These are phyloP conservation scores for Trichoderma atrobrunneum DNA, from an alignment of 2,329 filamentous ascomycete species.

Conservation along the genomic window DNA sequence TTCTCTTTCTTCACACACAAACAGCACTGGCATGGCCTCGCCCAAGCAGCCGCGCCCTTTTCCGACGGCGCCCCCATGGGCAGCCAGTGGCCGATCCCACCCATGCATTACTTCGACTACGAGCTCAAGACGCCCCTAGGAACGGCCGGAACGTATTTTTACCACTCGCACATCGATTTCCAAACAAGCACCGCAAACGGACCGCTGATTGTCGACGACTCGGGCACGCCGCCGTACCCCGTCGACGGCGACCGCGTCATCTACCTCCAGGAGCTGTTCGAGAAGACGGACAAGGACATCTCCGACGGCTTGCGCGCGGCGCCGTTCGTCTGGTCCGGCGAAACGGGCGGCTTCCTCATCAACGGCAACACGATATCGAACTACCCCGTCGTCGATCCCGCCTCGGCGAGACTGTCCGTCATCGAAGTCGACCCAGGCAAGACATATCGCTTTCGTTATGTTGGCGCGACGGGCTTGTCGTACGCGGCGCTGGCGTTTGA, in stretches of 20 bases:
- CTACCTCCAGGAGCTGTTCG: slow-evolving; percentile 56
- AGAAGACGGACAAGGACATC: slow-evolving; percentile 50
- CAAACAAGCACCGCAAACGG: slow-evolving; percentile 59
- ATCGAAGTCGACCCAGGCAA: slow-evolving; percentile 59
- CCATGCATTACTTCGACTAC: slow-evolving; percentile 64
- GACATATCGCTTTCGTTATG: slow-evolving; percentile 60
- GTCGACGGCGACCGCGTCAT: slow-evolving; percentile 62
- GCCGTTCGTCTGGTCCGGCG: slow-evolving; percentile 58
- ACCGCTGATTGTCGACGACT: slow-evolving; percentile 56
- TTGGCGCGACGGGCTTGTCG: slow-evolving; percentile 56
- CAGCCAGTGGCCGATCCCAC: slow-evolving; percentile 64
- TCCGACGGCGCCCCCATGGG: slow-evolving; percentile 61
- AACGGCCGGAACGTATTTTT: slow-evolving; percentile 64
- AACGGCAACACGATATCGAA: slow-evolving; percentile 23
- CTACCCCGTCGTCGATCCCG: slow-evolving; percentile 31
- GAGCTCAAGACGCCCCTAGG: slow-evolving; percentile 53
- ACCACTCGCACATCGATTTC: slow-evolving; percentile 65
- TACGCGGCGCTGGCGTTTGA: slow-evolving; percentile 55
- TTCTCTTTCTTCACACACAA: neutral
- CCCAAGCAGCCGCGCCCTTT: slow-evolving; percentile 57
- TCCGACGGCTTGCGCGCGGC: slow-evolving; percentile 46
- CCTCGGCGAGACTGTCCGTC: slow-evolving; percentile 39
- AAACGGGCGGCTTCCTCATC: slow-evolving; percentile 41
- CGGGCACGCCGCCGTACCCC: slow-evolving; percentile 45
- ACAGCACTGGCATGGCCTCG: slow-evolving; percentile 68